phyloP scores from a whole-genome alignment of 106 monocot species.

The Triglochin maritima region DNA sequence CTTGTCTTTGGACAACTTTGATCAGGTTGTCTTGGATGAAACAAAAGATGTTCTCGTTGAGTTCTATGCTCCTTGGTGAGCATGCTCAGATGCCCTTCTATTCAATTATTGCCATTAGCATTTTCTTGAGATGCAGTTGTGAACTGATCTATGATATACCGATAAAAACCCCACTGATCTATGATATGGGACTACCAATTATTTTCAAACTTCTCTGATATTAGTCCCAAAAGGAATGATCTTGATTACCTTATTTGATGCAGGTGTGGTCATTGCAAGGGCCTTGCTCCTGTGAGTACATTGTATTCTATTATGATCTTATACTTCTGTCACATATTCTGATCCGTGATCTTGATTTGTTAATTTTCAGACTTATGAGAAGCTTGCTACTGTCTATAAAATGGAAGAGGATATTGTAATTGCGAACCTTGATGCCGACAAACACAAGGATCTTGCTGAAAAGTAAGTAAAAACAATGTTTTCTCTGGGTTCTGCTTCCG shows the following conservation, averaged over 20 bases:
- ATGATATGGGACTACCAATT: no score
- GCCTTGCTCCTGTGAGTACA: slow-evolving; percentile 81
- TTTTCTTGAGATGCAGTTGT: background rate
- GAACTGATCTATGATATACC: background rate
- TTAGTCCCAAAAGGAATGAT: no score
- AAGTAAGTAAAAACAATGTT: slow-evolving; percentile 46
- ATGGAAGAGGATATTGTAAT: slow-evolving; percentile 71
- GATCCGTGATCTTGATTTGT: background rate
- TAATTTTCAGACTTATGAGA: slow-evolving; percentile 67
- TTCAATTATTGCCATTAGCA: background rate
- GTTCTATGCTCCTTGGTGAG: slow-evolving; percentile 96
- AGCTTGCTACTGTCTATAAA: slow-evolving; percentile 58
- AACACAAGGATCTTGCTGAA: slow-evolving; percentile 75
- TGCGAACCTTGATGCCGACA: slow-evolving; percentile 94
- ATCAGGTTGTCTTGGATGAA: slow-evolving; percentile 68
- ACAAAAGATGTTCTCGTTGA: slow-evolving; percentile 92
- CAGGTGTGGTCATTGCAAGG: slow-evolving; percentile 97
- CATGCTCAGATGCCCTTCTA: background rate
- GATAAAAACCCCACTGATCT: background rate
- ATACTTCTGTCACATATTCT: background rate
- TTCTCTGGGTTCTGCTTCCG: background rate
- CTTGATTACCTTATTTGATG: background rate
- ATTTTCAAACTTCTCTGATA: background rate
- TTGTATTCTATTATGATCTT: background rate
- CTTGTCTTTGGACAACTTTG: slow-evolving; percentile 55